Conservation (phyloP, 2,329 filamentous ascomycete species). For the Dactylella cylindrospora region DNA sequence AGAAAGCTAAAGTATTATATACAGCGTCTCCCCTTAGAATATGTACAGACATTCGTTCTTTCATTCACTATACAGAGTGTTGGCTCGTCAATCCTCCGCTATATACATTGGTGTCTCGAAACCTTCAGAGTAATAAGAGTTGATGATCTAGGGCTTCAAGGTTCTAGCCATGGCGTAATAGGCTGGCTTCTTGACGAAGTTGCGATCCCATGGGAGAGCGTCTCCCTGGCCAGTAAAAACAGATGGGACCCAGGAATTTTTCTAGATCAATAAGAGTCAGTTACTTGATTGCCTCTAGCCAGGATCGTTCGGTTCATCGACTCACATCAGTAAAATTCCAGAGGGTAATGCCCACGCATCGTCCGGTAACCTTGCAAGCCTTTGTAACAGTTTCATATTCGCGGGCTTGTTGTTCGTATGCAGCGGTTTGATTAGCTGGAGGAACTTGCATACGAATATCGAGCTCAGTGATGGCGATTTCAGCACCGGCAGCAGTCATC, state of each 20-base stretch:
- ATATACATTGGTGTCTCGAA: no score
- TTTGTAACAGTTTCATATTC: constrained; percentile 48
- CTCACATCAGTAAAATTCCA: constrained; percentile 49
- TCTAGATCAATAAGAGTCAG: constrained; percentile 55
- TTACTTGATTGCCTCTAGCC: no score
- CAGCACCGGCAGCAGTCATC: constrained; percentile 59
- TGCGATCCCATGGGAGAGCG: constrained; percentile 54
- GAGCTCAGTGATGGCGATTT: constrained; percentile 65
- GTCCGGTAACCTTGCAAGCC: constrained; percentile 49
- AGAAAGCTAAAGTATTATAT: no score
- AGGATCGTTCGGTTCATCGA: no score
- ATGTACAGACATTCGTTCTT: no score
- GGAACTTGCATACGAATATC: constrained; percentile 61
- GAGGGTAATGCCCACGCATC: constrained; percentile 55
- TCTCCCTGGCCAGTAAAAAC: constrained; percentile 54
- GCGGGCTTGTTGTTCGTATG: constrained; percentile 54
- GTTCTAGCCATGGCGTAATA: constrained; percentile 52
- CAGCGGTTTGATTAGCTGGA: constrained; percentile 52
- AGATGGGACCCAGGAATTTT: constrained; percentile 54
- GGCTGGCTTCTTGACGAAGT: constrained; percentile 55
- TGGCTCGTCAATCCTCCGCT: no score
- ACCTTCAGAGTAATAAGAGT: no score
- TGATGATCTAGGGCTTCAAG: constrained; percentile 37
- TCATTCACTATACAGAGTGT: no score
- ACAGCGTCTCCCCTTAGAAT: no score